A percentile compares a stretch with the other conserved stretches of the same genome.
These are phyloP conservation scores for Davidsoniella virescens DNA, from an alignment of 2,329 filamentous ascomycete genomes.

Conservation along the genomic window DNA sequence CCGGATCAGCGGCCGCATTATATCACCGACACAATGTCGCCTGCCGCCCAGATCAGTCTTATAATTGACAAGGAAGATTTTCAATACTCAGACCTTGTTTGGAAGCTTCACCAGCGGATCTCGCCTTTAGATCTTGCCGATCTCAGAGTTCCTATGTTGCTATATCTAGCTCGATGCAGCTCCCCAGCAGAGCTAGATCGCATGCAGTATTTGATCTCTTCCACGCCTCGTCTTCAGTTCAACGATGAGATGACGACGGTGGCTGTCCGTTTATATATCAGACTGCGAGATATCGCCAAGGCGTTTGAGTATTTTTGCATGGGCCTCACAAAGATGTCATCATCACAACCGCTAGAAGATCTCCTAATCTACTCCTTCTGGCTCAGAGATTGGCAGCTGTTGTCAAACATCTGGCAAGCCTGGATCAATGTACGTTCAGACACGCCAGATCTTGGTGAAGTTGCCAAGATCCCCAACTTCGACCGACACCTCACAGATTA, in stretches of 20 bases:
- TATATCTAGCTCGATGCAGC: slow-evolving; percentile 10
- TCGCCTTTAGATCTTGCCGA: not conserved
- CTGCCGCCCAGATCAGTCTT: not conserved
- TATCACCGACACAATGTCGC: slow-evolving; percentile 1
- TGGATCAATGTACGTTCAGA: slow-evolving; percentile 9
- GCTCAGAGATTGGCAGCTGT: slow-evolving; percentile 10
- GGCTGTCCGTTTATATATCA: slow-evolving; percentile 11
- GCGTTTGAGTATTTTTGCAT: slow-evolving; percentile 11
- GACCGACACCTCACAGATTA: slow-evolving; percentile 1
- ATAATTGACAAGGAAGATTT: slow-evolving; percentile 11
- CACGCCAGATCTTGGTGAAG: slow-evolving; percentile 5
- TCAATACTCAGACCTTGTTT: slow-evolving; percentile 9
- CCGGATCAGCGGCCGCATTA: slow-evolving; percentile 10
- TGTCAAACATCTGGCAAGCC: slow-evolving; percentile 8
- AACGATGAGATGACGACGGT: slow-evolving; percentile 9
- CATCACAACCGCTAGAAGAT: slow-evolving; percentile 10
- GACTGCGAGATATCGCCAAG: slow-evolving; percentile 10
- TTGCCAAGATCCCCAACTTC: slow-evolving; percentile 9
- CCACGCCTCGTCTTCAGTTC: slow-evolving; percentile 8
- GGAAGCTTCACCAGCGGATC: slow-evolving; percentile 6
- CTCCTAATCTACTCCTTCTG: slow-evolving; percentile 11
- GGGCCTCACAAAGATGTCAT: slow-evolving; percentile 7
- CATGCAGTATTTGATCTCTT: slow-evolving; percentile 10
- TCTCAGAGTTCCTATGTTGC: slow-evolving; percentile 4
- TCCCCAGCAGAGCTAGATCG: slow-evolving; percentile 11